phyloP scores from a whole-genome alignment of 1,284 basidiomycete species.

The Cryptococcus sp. region DNA sequence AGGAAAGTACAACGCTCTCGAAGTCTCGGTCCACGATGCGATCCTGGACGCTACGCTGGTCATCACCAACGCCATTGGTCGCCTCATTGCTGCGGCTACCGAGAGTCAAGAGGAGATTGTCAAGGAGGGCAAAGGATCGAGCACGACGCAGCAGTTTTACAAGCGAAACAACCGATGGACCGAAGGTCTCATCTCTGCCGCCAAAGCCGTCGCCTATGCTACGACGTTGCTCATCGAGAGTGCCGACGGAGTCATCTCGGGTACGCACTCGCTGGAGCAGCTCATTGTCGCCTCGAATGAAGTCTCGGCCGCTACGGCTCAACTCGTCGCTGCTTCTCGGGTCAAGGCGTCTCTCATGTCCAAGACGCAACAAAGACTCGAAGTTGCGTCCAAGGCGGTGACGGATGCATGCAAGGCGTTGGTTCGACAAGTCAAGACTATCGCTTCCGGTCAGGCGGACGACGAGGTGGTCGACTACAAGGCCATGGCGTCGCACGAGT shows the following conservation, averaged over 20 bases:
- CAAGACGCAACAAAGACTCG: conserved; percentile 92
- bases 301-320: conserved; percentile 92
- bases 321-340: conserved; percentile 94
- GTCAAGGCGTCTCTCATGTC: conserved; percentile 99
- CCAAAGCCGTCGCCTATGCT: conserved; percentile 94
- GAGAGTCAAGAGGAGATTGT: conserved; percentile 99
- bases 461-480: conserved; percentile 85
- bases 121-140: conserved; percentile 85
- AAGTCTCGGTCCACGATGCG: conserved; percentile 95
- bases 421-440: conserved; percentile 92
- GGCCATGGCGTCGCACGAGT: conserved; percentile 88
- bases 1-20: conserved; percentile 76
- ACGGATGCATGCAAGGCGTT: conserved; percentile 98
- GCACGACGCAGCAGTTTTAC: conserved; percentile 93
- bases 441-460: conserved; percentile 73
- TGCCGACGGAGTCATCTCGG: conserved; percentile 94
- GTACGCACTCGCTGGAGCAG: conserved; percentile 94
- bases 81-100: conserved; percentile 92
- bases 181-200: conserved; percentile 96
- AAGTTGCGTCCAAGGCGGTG: conserved; percentile 94
- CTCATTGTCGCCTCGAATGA: conserved; percentile 99
- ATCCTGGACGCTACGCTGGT: conserved; percentile 89
- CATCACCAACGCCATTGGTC: conserved; percentile 90
- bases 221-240: conserved; percentile 96
- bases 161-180: conserved; percentile 99